Evolutionary conservation across 2,329 filamentous ascomycete species (phyloP), one percentile per base, ranked within the genome.

Genomic region (Fusarium sp.): DNA sequence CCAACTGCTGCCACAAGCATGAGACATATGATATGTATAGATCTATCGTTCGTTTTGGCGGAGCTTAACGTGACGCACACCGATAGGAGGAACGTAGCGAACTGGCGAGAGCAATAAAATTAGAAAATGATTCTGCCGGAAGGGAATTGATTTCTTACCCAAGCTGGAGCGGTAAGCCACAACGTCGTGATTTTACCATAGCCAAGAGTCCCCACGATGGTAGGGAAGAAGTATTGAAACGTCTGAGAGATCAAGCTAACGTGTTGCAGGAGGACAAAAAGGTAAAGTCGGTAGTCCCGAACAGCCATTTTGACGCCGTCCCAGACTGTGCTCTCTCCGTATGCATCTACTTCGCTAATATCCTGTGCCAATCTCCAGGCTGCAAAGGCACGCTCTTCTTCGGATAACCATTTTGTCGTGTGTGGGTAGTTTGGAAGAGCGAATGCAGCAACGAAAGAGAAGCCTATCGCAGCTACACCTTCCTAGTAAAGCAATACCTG

Each of bases 161-260:
- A 90, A 0, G 86, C 84, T 0, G 86, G 85, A 1, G 81, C 85
- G 2, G 86, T 89, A n/a, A 89, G 79, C 54, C 87, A 82, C 0
- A 89, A 78, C 0, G 87, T 88, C 15, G 80, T 77, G 45, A 87
- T 84, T 24, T 77, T 82, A 9, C 81, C 79, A 73, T 87, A 90
- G 0, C 87, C 86, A 0, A 91, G 81, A 0, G 86, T 89, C 43
- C 86, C 82, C 2, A 90, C 85, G 40, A 91, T 88, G 0, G 83
- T 86, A 0, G 89, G 89, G 76, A 90, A 90, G 78, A 90, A 90
- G 72, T 89, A 89, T 45, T 88, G 86, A 70, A 90, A 89, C 2
- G 84, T 86, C 70, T 87, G 84, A 0, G 82, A 81, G 2, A 86
- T 75, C 17, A 87, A 66, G 32, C 80, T 83, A n/a, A 81, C 71